Conservation (phyloP, 805 yeast species). For the Pichia scutulata region DNA sequence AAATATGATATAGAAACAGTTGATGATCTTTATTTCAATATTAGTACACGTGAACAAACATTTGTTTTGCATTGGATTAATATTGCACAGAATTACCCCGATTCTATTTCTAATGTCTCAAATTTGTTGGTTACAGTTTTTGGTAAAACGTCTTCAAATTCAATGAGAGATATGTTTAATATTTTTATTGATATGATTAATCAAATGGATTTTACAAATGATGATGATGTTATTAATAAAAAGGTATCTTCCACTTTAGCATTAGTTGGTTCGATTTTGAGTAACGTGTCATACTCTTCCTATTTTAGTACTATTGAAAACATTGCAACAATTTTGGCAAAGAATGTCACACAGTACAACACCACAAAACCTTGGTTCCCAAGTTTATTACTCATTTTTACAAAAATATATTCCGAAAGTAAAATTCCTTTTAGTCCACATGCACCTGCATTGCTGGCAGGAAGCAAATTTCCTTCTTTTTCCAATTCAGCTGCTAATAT, state of each 20-base stretch:
- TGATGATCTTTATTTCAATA: slow-evolving; percentile 34
- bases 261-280: slow-evolving; percentile 36
- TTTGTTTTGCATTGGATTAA: slow-evolving; percentile 36
- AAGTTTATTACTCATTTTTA: slow-evolving; percentile 46
- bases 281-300: slow-evolving; percentile 32
- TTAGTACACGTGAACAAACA: slow-evolving; percentile 30
- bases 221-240: slow-evolving; percentile 16
- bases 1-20: slow-evolving; percentile 25
- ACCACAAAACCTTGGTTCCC: slow-evolving; percentile 51
- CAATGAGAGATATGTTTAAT: slow-evolving; percentile 29
- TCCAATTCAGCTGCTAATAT: slow-evolving; percentile 12
- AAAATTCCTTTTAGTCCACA: slow-evolving; percentile 46
- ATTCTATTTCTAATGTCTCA: slow-evolving; percentile 26
- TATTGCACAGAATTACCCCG: slow-evolving; percentile 38
- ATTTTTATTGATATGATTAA: slow-evolving; percentile 30
- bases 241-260: slow-evolving; percentile 35
- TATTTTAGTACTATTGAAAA: slow-evolving; percentile 29
- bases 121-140: slow-evolving; percentile 32
- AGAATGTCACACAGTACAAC: slow-evolving; percentile 30
- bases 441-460: slow-evolving; percentile 4
- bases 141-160: slow-evolving; percentile 26
- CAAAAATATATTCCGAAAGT: slow-evolving; percentile 44
- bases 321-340: slow-evolving; percentile 32
- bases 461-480: slow-evolving; percentile 2
- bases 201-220: slow-evolving; percentile 26